Evolutionary conservation across 1,284 basidiomycete species (phyloP).

Genomic region (Malassezia vespertilionis): DNA sequence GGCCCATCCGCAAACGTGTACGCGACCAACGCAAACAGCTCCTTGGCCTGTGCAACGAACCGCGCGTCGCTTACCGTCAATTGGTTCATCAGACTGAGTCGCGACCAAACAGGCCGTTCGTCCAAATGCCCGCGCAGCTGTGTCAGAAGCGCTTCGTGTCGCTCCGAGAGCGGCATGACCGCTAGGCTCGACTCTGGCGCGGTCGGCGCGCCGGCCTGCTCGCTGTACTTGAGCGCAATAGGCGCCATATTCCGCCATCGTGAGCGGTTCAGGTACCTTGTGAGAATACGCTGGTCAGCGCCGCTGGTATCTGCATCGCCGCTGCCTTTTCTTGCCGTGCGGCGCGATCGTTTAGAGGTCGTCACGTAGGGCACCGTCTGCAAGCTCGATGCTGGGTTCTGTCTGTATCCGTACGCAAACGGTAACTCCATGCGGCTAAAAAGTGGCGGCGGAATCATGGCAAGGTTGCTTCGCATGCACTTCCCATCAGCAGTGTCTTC

Average conservation of each 20-base stretch:
- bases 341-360: slow-evolving; percentile 4
- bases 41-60: slow-evolving; percentile 56
- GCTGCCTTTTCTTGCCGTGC: slow-evolving; percentile 14
- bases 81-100: slow-evolving; percentile 70
- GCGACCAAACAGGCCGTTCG: slow-evolving; percentile 76
- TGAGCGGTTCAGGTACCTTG: slow-evolving; percentile 14
- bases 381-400: slow-evolving; percentile 25
- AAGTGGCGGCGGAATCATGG: slow-evolving; percentile 35
- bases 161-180: neutral
- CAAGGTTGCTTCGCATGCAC: slow-evolving; percentile 19
- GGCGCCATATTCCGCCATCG: slow-evolving; percentile 18
- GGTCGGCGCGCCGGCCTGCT: neutral
- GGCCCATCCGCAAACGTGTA: slow-evolving; percentile 89
- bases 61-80: slow-evolving; percentile 60
- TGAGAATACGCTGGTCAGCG: neutral
- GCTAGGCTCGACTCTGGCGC: slow-evolving; percentile 2
- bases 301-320: neutral
- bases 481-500: neutral
- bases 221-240: slow-evolving; percentile 11
- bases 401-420: slow-evolving; percentile 29
- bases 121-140: slow-evolving; percentile 46
- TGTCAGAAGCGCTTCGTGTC: slow-evolving; percentile 10
- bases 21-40: slow-evolving; percentile 51
- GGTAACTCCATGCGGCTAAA: slow-evolving; percentile 35
- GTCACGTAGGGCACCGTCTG: slow-evolving; percentile 16